Base-by-base conservation (phyloP, 2,329 filamentous ascomycete genomes). In the Graphilbum fragrans region DNA sequence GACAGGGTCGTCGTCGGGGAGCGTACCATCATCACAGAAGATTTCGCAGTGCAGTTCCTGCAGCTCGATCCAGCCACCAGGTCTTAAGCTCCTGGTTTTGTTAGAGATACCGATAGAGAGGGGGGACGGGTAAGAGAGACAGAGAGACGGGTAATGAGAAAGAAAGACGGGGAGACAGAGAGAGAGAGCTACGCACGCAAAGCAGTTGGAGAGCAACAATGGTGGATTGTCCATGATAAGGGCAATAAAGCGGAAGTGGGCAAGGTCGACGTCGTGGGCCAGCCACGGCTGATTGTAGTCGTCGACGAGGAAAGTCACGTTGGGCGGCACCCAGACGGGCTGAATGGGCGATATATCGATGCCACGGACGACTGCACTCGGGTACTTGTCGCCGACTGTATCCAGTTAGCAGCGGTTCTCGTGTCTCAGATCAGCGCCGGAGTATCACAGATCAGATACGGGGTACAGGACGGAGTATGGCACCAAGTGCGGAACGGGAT, bases 281-380 rank as follows among this genome's bases (percentile, higher is more conserved):
- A 38, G 20, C 39, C 41, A 46, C 9, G 29, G 31, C 12, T 31
- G 23, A 19, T 34, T 38, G 41, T 19, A 39, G 52, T 87, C 81
- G 53, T 86, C 81, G 37, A 87, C 70, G 43, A 77, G 75, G 49
- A 87, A 88, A 46, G 77, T 72, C 11, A 86, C 77, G 48, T 87
- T 88, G 17, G 72, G 70, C 0, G 82, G 82, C 1, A 85, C 77
- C 40, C 70, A 65, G 6, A 62, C 59, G 2, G 78, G 77, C 51
- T 83, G 42, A 22, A 44, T 62, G 9, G 59, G 58, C 11, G 56
- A 59, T 10, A 64, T 50, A 48, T 66, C 63, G 48, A 75, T 31
- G 21, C 45, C 45, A 21, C 44, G 38, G n/a, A 47, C 41, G 14
- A 39, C 35, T 14, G 43, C 45, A 31, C 41, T 31, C 17, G 45